phyloP scores from a whole-genome alignment of 352 stramenopile species.

The Phytophthora meadii region DNA sequence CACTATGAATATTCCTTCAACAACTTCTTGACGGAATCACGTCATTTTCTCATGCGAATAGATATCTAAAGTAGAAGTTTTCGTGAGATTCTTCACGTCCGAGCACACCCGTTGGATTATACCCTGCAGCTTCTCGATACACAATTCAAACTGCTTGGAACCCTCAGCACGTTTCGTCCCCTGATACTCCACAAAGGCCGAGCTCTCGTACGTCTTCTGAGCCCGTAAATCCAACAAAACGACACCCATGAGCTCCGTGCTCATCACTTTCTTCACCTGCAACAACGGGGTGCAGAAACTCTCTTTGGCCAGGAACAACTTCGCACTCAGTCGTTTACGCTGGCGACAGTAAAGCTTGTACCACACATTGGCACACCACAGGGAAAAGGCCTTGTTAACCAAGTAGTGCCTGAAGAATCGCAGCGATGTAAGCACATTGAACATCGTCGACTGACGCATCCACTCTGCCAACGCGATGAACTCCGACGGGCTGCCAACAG shows the following conservation, averaged over 20 bases:
- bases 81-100: slow-evolving; percentile 91
- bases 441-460: slow-evolving; percentile 95
- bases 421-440: slow-evolving; percentile 95
- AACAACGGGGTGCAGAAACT: slow-evolving; percentile 91
- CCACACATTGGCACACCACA: slow-evolving; percentile 90
- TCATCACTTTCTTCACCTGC: slow-evolving; percentile 91
- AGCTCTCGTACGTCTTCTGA: slow-evolving; percentile 91
- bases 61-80: slow-evolving; percentile 40
- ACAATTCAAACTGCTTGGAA: slow-evolving; percentile 90
- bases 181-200: slow-evolving; percentile 92
- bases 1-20: too few species aligned
- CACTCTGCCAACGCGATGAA: slow-evolving; percentile 94
- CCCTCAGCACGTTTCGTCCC: slow-evolving; percentile 85
- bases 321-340: slow-evolving; percentile 80
- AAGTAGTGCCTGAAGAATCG: slow-evolving; percentile 96
- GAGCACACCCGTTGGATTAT: slow-evolving; percentile 91
- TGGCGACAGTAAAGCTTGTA: slow-evolving; percentile 93
- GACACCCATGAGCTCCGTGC: slow-evolving; percentile 82
- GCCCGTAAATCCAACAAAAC: slow-evolving; percentile 82
- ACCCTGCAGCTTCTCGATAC: slow-evolving; percentile 91
- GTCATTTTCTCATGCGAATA: too few species aligned
- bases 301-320: slow-evolving; percentile 91
- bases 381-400: slow-evolving; percentile 90
- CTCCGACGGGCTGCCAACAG: slow-evolving; percentile 82
- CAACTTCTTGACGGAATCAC: too few species aligned